These are phyloP conservation scores for Aspergillus olivimuriae DNA, from an alignment of 495 filamentous ascomycete species.

Conservation along the genomic window DNA sequence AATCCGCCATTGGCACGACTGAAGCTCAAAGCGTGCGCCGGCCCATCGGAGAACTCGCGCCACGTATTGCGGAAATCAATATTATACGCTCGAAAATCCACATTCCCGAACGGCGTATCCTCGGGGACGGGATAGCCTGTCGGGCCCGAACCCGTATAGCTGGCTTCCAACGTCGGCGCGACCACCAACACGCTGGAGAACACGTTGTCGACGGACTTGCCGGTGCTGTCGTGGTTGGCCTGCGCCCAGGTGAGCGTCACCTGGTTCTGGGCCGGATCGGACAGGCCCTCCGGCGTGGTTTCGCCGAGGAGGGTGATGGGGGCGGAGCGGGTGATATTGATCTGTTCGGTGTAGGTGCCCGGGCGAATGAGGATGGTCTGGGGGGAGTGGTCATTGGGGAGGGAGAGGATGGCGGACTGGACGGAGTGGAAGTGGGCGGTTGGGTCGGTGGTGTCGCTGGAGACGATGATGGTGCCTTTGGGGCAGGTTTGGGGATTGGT, in stretches of 20 bases:
- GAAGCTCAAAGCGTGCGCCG: conserved; percentile 48
- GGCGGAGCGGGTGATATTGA: conserved; percentile 52
- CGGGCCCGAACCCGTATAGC: conserved; percentile 48
- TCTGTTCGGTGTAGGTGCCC: conserved; percentile 52
- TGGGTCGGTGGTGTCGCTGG: conserved; percentile 18
- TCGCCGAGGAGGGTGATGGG: conserved; percentile 51
- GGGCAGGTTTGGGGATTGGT: conserved; percentile 32
- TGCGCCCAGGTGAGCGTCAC: conserved; percentile 46
- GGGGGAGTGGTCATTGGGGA: conserved; percentile 43
- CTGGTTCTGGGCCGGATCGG: conserved; percentile 32
- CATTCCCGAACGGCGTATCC: conserved; percentile 51
- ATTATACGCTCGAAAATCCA: conserved; percentile 54
- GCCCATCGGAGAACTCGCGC: conserved; percentile 43
- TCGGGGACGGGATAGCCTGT: conserved; percentile 50
- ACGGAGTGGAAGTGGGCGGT: conserved; percentile 41
- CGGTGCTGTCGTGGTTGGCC: conserved; percentile 39
- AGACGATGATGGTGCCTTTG: conserved; percentile 43
- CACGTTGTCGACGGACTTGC: conserved; percentile 45
- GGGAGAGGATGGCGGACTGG: conserved; percentile 46
- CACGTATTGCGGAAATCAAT: conserved; percentile 54
- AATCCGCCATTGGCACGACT: conserved; percentile 54
- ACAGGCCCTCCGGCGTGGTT: conserved; percentile 34
- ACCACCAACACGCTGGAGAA: conserved; percentile 50
- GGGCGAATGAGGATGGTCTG: conserved; percentile 49
- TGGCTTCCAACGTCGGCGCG: conserved; percentile 50